Evolutionary conservation across 257 asterid genomes (phyloP).

Genomic region (Leptodermis oblonga): DNA sequence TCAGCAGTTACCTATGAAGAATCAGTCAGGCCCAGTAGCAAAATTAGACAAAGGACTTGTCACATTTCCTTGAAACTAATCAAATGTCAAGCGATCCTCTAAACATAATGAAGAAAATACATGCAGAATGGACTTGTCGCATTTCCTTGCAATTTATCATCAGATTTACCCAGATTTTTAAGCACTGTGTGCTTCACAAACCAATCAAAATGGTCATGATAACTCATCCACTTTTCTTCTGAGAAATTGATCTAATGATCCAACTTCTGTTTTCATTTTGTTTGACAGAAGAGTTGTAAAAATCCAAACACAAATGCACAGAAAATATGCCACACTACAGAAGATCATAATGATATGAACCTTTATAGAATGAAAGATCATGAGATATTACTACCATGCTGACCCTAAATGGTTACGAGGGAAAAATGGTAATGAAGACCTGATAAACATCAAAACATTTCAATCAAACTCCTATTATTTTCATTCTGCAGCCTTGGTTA

Average conservation of each 20-base stretch:
- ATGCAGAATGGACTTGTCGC: background rate
- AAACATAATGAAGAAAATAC: background rate
- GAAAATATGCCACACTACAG: background rate
- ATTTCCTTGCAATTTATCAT: background rate
- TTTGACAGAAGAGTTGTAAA: background rate
- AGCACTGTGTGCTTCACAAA: slow-evolving; percentile 1
- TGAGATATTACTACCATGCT: background rate
- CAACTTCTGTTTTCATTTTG: background rate
- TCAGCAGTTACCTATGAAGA: slow-evolving; percentile 82
- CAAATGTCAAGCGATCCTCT: background rate
- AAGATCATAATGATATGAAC: background rate
- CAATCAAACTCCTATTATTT: background rate
- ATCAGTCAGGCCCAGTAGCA: background rate
- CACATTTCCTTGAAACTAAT: slow-evolving; percentile 76
- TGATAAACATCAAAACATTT: background rate
- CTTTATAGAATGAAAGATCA: background rate
- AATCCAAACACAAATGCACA: background rate
- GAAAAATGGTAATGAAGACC: background rate
- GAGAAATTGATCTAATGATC: background rate
- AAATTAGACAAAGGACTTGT: slow-evolving; percentile 3
- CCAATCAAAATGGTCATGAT: background rate
- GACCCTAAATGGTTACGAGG: background rate
- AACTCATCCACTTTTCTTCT: background rate
- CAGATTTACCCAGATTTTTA: background rate
- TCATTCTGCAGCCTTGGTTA: background rate